Conservation (phyloP, 768 basidiomycete genomes). For the Serendipita sp. region DNA sequence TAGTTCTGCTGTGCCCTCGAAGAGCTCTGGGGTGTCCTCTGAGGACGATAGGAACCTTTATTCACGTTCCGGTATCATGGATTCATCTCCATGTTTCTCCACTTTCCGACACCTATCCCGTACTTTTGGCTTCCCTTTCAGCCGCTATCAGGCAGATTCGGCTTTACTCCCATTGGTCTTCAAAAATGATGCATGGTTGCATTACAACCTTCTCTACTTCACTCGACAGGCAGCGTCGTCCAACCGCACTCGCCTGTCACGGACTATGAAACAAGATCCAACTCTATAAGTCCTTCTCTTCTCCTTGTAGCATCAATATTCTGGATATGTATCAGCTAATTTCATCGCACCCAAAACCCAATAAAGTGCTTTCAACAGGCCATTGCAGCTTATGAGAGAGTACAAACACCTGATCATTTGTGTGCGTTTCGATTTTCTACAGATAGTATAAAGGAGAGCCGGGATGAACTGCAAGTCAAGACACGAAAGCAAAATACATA, state of each 20-base stretch:
- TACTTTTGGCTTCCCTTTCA: no score
- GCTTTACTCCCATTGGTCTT: not conserved
- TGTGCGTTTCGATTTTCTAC: no score
- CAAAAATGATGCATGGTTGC: not conserved
- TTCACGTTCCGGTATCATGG: not conserved
- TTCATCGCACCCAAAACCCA: not conserved
- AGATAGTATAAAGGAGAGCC: no score
- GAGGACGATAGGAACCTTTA: constrained; percentile 12
- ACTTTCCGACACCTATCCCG: no score
- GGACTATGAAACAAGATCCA: constrained; percentile 1
- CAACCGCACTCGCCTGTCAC: not conserved
- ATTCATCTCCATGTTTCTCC: not conserved
- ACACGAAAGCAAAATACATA: not conserved
- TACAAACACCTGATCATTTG: no score
- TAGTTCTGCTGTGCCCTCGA: constrained; percentile 86
- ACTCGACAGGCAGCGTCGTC: not conserved
- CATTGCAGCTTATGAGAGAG: not conserved
- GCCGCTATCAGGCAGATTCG: not conserved
- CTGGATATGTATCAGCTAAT: not conserved
- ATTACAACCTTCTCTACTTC: not conserved
- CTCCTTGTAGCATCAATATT: not conserved
- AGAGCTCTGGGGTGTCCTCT: constrained; percentile 89
- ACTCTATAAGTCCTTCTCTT: not conserved
- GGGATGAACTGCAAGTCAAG: not conserved
- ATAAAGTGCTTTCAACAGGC: not conserved